Evolutionary conservation across 2,329 filamentous ascomycete species (phyloP), one percentile per base, ranked within the genome.

Genomic region (Xylaria multiplex): DNA sequence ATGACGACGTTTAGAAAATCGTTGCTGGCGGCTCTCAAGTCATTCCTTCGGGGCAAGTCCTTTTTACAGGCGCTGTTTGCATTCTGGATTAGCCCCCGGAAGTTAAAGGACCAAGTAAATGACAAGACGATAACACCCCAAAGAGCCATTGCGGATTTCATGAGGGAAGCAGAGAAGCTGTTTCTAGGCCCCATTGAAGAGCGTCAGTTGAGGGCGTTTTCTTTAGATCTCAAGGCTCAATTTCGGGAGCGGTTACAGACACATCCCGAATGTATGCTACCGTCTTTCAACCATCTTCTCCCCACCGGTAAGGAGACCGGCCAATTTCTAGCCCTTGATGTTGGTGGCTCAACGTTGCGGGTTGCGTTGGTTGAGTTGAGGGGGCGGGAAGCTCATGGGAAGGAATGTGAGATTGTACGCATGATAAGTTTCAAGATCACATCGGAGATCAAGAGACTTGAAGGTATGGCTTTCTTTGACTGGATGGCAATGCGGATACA

Each of bases 301-400:
- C 89, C 89, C 1, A 82, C 78, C n/a, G 89, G 89, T 58, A 75
- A 80, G 53, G 89, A 91, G 73, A 76, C 74, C 49, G 89, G 89
- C 30, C 84, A 83, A 59, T 90, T 84, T 74, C 79, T 91, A 59
- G 86, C 88, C 24, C 80, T 90, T 43, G 89, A 91, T 75, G 86
- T 91, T n/a, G 89, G 89, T 43, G 89, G 89, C 1, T 91, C 89
- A 43, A 91, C 88, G 11, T 79, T 91, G 66, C 82, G 89, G 59
- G 86, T 91, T 35, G 89, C 87, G 6, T 74, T 91, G 70, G 86
- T 91, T 52, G 83, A 89, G 69, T 80, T 91, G 62, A 79, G 79
- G 58, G 86, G 87, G 11, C 79, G 80, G 35, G 78, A 77, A 24
- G 73, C 74, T 24, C 75, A 74, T 7, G 80, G 77, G 22, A 76